Evolutionary conservation across 495 filamentous ascomycete genomes (phyloP), one percentile per base, ranked within the genome.

Genomic region (Penicillium antarcticum): DNA sequence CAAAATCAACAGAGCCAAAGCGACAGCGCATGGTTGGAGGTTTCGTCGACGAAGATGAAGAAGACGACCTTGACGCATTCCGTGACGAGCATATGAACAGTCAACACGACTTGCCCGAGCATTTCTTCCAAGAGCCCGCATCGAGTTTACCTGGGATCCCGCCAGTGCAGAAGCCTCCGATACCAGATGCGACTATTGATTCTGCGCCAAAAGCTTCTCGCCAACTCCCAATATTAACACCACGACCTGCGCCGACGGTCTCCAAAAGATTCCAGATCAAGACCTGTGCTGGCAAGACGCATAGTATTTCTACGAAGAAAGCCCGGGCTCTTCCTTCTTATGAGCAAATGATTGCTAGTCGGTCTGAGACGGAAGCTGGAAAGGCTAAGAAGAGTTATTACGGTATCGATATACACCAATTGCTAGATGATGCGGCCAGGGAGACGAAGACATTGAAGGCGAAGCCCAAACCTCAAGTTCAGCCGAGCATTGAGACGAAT

Each of bases 351-450:
- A 77, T 89, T 21, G 87, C 88, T 19, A 74, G 80, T 21, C 81
- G 88, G 14, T 92, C 87, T 3, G 80, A 72, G 32, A 81, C 80
- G 5, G 83, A 79, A 52, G 74, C 86, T 52, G 86, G 88, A 31
- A 75, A 82, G 53, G 89, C 90, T n/a, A 83, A 81, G 56, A 87
- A 84, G 65, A 87, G 81, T 63, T 97, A 88, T 63, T 98, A 92
- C 66, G 94, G 94, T 7, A 86, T 98, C 49, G 84, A 96, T 21
- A 92, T 98, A 14, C 90, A 95, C 57, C 69, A 79, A 38, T 69
- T 97, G 18, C 72, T 97, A 36, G 87, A 92, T 45, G 77, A 87
- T 4, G 78, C 74, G 5, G 78, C 84, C n/a, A 68, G 68, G n/a
- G 70, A 74, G 8, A 50, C 80, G 33, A 70, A 78, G 13, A 56